Evolutionary conservation across 2,329 filamentous ascomycete genomes (phyloP).

Genomic region (Nothophaeocryptopus gaeumannii): DNA sequence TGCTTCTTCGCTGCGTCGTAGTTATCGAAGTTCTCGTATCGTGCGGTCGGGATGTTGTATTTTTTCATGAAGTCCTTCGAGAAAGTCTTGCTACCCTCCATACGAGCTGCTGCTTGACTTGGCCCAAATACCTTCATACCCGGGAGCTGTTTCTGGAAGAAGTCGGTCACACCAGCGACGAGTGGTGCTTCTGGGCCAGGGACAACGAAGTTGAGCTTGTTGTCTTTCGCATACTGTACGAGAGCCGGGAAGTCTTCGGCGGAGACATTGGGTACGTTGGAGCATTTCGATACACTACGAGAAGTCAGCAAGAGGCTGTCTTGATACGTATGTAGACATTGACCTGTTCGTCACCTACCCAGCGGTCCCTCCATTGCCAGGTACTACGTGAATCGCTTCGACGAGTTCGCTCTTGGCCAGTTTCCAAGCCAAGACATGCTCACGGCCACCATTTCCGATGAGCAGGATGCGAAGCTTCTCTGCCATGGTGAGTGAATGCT

Average conservation of each 20-base stretch:
- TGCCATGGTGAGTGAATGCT: conserved; percentile 20
- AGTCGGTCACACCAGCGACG: conserved; percentile 82
- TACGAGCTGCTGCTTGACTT: conserved; percentile 74
- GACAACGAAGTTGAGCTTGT: conserved; percentile 76
- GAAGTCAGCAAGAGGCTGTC: conserved; percentile 5
- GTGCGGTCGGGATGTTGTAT: conserved; percentile 84
- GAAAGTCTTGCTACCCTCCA: conserved; percentile 97
- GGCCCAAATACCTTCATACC: conserved; percentile 80
- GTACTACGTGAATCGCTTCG: conserved; percentile 66
- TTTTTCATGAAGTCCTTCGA: conserved; percentile 97
- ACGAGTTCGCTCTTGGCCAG: conserved; percentile 77
- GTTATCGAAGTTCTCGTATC: conserved; percentile 74
- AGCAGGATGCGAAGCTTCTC: conserved; percentile 67
- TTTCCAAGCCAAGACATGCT: conserved; percentile 95
- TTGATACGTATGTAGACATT: conserved; percentile 2
- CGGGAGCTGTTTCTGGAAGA: conserved; percentile 59
- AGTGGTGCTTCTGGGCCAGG: conserved; percentile 92
- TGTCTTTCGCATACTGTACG: conserved; percentile 69
- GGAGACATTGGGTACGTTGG: conserved; percentile 66
- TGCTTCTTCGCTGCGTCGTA: conserved; percentile 53
- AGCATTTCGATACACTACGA: conserved; percentile 33
- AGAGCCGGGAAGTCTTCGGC: conserved; percentile 75
- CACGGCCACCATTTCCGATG: conserved; percentile 88
- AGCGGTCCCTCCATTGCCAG: conserved; percentile 85
- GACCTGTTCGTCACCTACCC: conserved; percentile 30